Evolutionary conservation across 352 stramenopile species (phyloP).

Genomic region (Phytophthora citricola): DNA sequence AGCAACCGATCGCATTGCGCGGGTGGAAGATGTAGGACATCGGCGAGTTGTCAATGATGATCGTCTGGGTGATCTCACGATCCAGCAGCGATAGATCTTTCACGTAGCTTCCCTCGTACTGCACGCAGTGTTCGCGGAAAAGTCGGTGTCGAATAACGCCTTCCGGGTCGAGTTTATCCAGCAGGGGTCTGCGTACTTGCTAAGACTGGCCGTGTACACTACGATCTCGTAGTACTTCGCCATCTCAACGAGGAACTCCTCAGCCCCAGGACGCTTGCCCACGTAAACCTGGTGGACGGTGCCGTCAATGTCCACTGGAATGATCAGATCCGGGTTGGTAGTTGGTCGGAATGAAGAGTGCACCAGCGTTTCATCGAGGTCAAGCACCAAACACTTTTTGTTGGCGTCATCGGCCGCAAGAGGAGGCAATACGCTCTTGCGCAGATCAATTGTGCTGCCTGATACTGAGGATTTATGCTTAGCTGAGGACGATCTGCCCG

Average conservation of each 20-base stretch:
- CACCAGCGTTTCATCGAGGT: slow-evolving; percentile 98
- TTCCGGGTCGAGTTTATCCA: slow-evolving; percentile 96
- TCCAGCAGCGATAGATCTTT: slow-evolving; percentile 97
- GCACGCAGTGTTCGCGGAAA: slow-evolving; percentile 95
- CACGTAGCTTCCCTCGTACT: slow-evolving; percentile 96
- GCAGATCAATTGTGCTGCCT: slow-evolving; percentile 53
- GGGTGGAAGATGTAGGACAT: slow-evolving; percentile 99
- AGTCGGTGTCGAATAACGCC: slow-evolving; percentile 90
- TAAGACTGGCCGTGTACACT: slow-evolving; percentile 98
- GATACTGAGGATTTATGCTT: slow-evolving; percentile 28
- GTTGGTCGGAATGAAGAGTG: slow-evolving; percentile 97
- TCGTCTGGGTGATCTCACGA: slow-evolving; percentile 92
- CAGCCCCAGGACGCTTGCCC: slow-evolving; percentile 92
- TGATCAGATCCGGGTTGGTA: slow-evolving; percentile 95
- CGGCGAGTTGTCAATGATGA: slow-evolving; percentile 99
- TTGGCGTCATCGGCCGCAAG: slow-evolving; percentile 52
- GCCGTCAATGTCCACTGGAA: slow-evolving; percentile 96
- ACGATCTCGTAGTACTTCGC: slow-evolving; percentile 98
- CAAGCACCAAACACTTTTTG: slow-evolving; percentile 94
- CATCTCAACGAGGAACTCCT: slow-evolving; percentile 97
- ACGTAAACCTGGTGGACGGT: slow-evolving; percentile 91
- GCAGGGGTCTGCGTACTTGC: slow-evolving; percentile 97
- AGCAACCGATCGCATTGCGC: slow-evolving; percentile 80
- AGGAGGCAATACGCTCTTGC: slow-evolving; percentile 66
- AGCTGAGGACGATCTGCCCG: slow-evolving; percentile 25